Percentiles rank a stretch among this genome's conserved stretches.
These are phyloP conservation scores for Erythrobasidium hasegawianum DNA, from an alignment of 1,284 basidiomycete genomes.

Conservation along the genomic window DNA sequence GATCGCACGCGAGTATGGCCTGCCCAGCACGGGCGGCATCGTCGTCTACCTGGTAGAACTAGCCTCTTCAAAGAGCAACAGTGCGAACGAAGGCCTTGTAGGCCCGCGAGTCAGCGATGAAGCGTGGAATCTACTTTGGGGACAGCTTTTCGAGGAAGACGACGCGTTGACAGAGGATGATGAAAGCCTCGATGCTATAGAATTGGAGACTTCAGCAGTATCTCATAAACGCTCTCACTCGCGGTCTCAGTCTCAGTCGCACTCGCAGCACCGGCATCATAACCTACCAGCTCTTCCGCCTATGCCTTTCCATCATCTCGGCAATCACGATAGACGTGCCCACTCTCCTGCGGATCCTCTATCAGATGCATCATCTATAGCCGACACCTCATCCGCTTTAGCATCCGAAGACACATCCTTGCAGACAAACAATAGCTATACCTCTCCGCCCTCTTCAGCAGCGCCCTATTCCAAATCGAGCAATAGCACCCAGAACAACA, in stretches of 20 bases:
- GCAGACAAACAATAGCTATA: conserved; percentile 23
- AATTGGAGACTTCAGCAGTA: too few relatives aligned
- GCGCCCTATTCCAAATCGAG: conserved; percentile 13
- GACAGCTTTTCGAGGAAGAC: conserved; percentile 63
- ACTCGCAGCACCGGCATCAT: too few relatives aligned
- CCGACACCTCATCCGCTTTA: conserved; percentile 15
- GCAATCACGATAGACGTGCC: not conserved
- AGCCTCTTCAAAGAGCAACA: conserved; percentile 35
- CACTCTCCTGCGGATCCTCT: conserved; percentile 13
- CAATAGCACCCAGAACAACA: conserved; percentile 6
- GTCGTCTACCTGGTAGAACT: conserved; percentile 64
- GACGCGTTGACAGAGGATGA: conserved; percentile 49
- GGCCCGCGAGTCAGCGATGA: conserved; percentile 70
- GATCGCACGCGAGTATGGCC: conserved; percentile 69
- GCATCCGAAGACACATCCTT: conserved; percentile 15
- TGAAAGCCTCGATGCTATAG: too few relatives aligned
- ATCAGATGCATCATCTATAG: conserved; percentile 23
- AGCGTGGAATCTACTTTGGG: conserved; percentile 77
- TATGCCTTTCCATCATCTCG: too few relatives aligned
- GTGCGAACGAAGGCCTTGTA: conserved; percentile 52
- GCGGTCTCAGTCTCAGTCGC: too few relatives aligned
- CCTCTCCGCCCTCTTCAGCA: conserved; percentile 2
- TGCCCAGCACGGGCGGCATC: conserved; percentile 72
- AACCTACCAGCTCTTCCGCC: too few relatives aligned
- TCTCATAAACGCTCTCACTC: too few relatives aligned